Evolutionary conservation across 495 filamentous ascomycete species (phyloP), one percentile per base, ranked within the genome.

Genomic region (Lindgomyces ingoldianus): DNA sequence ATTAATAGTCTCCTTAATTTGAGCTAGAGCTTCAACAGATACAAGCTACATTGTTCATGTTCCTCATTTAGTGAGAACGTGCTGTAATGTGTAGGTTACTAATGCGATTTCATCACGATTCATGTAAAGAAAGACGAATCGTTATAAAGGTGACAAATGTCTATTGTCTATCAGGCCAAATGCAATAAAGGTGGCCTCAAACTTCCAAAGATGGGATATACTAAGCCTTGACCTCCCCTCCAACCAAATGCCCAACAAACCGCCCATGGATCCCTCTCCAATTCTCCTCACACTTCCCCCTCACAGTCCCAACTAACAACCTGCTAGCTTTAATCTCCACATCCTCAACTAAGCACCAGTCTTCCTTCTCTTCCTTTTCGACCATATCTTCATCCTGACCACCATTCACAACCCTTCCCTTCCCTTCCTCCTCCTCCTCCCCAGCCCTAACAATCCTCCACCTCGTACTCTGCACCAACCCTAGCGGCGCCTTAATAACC

Each of bases 261-360:
- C 29, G 29, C 29, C 18, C 58, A 55, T 70, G 67, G 1, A 70
- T 62, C 0, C 62, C 62, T 29, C 52, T 52, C 56, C 57, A 70
- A 59, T 65, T 66, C 16, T 50, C 53, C 57, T 70, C 67, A 55
- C 67, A 70, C 52, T 70, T 70, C 22, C 67, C 62, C 62, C 65
- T 70, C 19, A 66, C 67, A 36, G 67, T 70, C 18, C 67, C 67
- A 10, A 70, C 46, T 27, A 70, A 33, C 51, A 70, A 29, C 27
- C 67, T 51, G 14, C 27, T 45, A 42, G 52, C 56, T 19, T 57
- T 61, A 26, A 70, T 70, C 52, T 70, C 67, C 44, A 65, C 62
- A 62, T 70, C 67, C 21, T 70, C 67, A 3, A 70, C 67, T 18
- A 70, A 19, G 18, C n/a, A 42, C 62, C 55, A 62, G 25, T 57